phyloP scores from a whole-genome alignment of 441 rosid genomes.

The Gossypium gossypioides region DNA sequence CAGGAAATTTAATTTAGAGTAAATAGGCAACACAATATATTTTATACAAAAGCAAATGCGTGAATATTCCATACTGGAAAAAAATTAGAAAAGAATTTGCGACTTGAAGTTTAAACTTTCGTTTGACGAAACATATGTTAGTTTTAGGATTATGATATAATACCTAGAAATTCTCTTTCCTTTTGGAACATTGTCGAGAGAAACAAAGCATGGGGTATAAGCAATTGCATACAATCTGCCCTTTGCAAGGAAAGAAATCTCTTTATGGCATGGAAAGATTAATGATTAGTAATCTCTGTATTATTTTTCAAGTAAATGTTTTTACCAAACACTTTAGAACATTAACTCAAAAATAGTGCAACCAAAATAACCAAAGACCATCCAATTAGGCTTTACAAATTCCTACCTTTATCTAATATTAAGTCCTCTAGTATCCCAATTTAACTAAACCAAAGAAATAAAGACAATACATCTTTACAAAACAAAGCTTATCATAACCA shows the following conservation, averaged over 20 bases:
- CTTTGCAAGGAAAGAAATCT: not conserved
- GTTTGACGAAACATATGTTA: not conserved
- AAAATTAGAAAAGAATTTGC: not conserved
- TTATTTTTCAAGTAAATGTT: no score
- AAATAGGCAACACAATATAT: not conserved
- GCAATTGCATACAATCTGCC: not conserved
- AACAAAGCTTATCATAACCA: no score
- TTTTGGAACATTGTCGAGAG: conserved; percentile 10
- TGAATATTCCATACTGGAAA: not conserved
- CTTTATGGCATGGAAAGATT: no score
- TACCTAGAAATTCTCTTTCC: conserved; percentile 11
- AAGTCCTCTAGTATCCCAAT: no score
- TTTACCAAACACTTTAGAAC: no score
- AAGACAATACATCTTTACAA: no score
- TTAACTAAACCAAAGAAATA: no score
- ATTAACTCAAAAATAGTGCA: no score
- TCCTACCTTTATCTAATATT: no score
- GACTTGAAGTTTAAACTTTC: not conserved
- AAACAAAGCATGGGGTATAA: conserved; percentile 9
- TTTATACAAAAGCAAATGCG: not conserved
- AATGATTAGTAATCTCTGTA: no score
- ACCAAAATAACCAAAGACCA: no score
- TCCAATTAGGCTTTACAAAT: no score
- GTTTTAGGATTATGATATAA: not conserved
- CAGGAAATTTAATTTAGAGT: not conserved